These are phyloP conservation scores for Rhynchospora pubera DNA, from an alignment of 176 grass and related monocot species.

Conservation along the genomic window DNA sequence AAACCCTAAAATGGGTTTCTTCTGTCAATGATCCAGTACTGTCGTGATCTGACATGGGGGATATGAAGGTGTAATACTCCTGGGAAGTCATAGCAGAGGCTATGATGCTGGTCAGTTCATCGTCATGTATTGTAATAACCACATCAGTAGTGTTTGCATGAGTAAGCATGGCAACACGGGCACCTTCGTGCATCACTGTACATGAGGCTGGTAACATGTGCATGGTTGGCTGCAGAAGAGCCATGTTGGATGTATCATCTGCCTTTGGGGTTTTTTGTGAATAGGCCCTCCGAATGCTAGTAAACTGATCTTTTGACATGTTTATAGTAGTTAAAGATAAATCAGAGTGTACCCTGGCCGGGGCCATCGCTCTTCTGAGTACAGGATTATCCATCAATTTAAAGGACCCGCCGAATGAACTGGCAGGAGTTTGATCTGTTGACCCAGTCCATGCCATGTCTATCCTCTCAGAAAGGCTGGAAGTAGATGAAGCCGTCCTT, in stretches of 20 bases:
- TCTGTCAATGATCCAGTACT: conserved; percentile 31
- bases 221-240: conserved; percentile 30
- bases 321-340: conserved; percentile 45
- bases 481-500: conserved; percentile 36
- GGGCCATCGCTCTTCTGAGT: conserved; percentile 42
- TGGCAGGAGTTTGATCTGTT: conserved; percentile 32
- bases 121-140: conserved; percentile 79
- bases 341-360: conserved; percentile 73
- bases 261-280: conserved; percentile 61
- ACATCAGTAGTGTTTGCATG: conserved; percentile 36
- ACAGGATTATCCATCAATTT: conserved; percentile 37
- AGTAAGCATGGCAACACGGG: conserved; percentile 36
- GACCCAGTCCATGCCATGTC: conserved; percentile 87
- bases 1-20: conserved; percentile 76
- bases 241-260: conserved; percentile 40
- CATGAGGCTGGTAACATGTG: conserved; percentile 38
- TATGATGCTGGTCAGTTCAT: conserved; percentile 90
- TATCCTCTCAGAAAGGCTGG: conserved; percentile 86
- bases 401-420: conserved; percentile 14
- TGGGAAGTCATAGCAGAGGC: conserved; percentile 75
- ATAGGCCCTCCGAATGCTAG: conserved; percentile 69
- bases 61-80: conserved; percentile 48
- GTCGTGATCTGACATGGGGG: conserved; percentile 31
- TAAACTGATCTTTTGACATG: conserved; percentile 24
- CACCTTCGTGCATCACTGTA: conserved; percentile 38